phyloP scores from a whole-genome alignment of 1,139 yeast species.

The Yamadazyma spencermartinsiae region DNA sequence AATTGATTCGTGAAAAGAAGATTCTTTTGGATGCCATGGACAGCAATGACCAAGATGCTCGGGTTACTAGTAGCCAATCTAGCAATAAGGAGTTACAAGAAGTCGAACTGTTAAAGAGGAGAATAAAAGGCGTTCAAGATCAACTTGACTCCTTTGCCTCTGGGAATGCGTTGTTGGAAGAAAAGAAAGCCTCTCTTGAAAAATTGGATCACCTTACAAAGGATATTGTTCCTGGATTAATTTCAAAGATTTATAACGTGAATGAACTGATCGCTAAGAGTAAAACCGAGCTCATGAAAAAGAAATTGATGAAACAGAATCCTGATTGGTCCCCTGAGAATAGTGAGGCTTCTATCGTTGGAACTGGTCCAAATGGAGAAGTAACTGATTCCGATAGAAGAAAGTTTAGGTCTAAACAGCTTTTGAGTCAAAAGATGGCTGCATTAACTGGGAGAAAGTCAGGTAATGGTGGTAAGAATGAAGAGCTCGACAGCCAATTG shows the following conservation, averaged over 20 bases:
- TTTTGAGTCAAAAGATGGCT: constrained; percentile 83
- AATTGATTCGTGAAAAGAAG: constrained; percentile 66
- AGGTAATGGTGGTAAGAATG: constrained; percentile 37
- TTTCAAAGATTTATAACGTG: constrained; percentile 58
- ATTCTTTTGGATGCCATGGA: constrained; percentile 72
- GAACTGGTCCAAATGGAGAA: constrained; percentile 84
- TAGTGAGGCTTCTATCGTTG: constrained; percentile 59
- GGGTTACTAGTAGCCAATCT: constrained; percentile 19
- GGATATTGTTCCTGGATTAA: constrained; percentile 68
- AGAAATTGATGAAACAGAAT: constrained; percentile 54
- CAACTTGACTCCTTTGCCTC: constrained; percentile 35
- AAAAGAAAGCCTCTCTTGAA: constrained; percentile 44
- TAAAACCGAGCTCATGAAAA: constrained; percentile 63
- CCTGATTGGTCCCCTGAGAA: constrained; percentile 55
- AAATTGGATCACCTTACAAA: constrained; percentile 56
- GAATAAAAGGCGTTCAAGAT: constrained; percentile 57
- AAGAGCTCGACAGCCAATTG: constrained; percentile 55
- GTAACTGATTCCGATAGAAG: constrained; percentile 79
- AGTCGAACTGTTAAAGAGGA: constrained; percentile 63
- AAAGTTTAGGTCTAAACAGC: constrained; percentile 75
- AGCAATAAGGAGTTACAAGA: constrained; percentile 39
- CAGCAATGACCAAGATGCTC: constrained; percentile 58
- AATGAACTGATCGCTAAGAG: constrained; percentile 70
- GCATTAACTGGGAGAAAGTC: constrained; percentile 76
- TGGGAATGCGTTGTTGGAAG: constrained; percentile 34